Conservation (phyloP, 2,329 filamentous ascomycete species). For the Cladosporium sp. region DNA sequence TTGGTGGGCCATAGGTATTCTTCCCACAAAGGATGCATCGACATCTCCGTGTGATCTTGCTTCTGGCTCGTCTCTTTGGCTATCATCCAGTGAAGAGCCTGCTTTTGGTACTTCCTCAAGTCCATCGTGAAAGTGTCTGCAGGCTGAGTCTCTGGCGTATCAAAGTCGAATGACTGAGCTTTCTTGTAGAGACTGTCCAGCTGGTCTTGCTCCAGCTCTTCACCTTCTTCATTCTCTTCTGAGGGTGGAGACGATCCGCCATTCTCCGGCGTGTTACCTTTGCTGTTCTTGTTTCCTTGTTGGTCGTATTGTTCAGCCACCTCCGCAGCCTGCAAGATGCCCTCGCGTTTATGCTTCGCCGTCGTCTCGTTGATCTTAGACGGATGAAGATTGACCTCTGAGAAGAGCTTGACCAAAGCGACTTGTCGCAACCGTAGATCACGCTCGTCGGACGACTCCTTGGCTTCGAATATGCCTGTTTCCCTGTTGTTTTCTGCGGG, state of each 20-base stretch:
- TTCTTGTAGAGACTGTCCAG: slow-evolving; percentile 92
- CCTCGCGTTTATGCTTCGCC: slow-evolving; percentile 75
- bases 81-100: slow-evolving; percentile 95
- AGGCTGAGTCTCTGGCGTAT: slow-evolving; percentile 81
- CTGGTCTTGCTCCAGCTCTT: slow-evolving; percentile 92
- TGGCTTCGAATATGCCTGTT: slow-evolving; percentile 73
- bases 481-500: slow-evolving; percentile 66
- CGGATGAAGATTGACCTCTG: slow-evolving; percentile 81
- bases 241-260: slow-evolving; percentile 53
- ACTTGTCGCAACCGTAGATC: slow-evolving; percentile 80
- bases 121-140: slow-evolving; percentile 76
- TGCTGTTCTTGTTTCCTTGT: slow-evolving; percentile 54
- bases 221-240: slow-evolving; percentile 64
- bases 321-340: slow-evolving; percentile 81
- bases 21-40: slow-evolving; percentile 98
- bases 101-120: slow-evolving; percentile 89
- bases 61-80: slow-evolving; percentile 81
- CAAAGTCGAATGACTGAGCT: slow-evolving; percentile 94
- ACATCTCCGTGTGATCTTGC: slow-evolving; percentile 62
- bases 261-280: slow-evolving; percentile 34
- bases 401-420: slow-evolving; percentile 80
- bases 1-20: slow-evolving; percentile 86
- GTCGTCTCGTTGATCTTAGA: slow-evolving; percentile 69
- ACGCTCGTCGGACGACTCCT: slow-evolving; percentile 82
- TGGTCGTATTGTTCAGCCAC: slow-evolving; percentile 68